Conservation (phyloP, 805 yeast species). For the Hemisphaericaspora nanyangensis region DNA sequence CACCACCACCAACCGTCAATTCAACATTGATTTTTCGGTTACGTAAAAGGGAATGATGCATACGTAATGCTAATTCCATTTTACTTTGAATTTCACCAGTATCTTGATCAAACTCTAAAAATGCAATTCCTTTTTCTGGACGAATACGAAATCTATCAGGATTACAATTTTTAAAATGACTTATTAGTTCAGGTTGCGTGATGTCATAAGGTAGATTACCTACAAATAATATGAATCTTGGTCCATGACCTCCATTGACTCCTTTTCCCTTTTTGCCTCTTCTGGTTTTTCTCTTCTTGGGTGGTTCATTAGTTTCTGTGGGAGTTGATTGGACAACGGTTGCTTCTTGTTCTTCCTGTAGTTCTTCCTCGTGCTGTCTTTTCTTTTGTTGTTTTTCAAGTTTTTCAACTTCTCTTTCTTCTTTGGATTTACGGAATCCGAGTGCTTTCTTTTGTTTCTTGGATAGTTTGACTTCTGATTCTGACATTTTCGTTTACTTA, state of each 20-base stretch:
- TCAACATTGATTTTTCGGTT: slow-evolving; percentile 89
- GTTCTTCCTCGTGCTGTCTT: slow-evolving; percentile 20
- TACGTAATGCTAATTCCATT: slow-evolving; percentile 79
- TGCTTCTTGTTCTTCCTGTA: slow-evolving; percentile 22
- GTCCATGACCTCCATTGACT: slow-evolving; percentile 44
- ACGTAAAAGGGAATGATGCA: slow-evolving; percentile 72
- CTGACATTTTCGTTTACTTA: neutral
- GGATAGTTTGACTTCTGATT: slow-evolving; percentile 42
- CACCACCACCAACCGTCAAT: slow-evolving; percentile 97
- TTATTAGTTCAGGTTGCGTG: slow-evolving; percentile 54
- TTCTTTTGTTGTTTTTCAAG: slow-evolving; percentile 27
- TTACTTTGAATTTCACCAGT: slow-evolving; percentile 64
- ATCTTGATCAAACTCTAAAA: slow-evolving; percentile 69
- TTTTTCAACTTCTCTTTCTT: slow-evolving; percentile 34
- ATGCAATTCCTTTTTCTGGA: slow-evolving; percentile 86
- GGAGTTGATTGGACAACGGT: slow-evolving; percentile 8
- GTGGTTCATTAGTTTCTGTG: slow-evolving; percentile 17
- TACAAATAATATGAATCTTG: slow-evolving; percentile 78
- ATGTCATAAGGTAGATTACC: slow-evolving; percentile 84
- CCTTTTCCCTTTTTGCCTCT: slow-evolving; percentile 74
- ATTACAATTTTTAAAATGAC: slow-evolving; percentile 68
- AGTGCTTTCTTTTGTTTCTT: slow-evolving; percentile 65
- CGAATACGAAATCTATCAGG: slow-evolving; percentile 81
- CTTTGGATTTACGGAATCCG: slow-evolving; percentile 47
- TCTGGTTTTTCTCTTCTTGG: slow-evolving; percentile 71